Percentiles rank a stretch among this genome's conserved stretches.
phyloP scores from a whole-genome alignment of 2,329 filamentous ascomycete genomes.

The Ophiocordyceps robertsii region DNA sequence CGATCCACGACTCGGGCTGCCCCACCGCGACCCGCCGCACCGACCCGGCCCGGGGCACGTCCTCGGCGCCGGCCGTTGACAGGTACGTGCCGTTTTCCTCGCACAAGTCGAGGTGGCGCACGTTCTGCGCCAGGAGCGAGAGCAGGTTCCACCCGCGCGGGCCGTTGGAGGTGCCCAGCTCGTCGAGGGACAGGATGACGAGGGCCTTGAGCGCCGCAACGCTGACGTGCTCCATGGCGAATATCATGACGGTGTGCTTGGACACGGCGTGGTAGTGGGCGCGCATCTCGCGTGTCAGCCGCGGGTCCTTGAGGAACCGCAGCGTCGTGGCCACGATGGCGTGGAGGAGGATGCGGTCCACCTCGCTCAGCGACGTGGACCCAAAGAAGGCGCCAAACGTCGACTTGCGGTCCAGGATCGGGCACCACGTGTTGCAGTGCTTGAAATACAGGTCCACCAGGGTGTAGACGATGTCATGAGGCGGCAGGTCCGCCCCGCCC shows the following conservation, averaged over 20 bases:
- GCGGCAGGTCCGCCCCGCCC: constrained; percentile 36
- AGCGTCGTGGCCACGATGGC: constrained; percentile 30
- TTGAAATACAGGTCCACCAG: constrained; percentile 50
- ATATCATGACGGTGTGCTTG: constrained; percentile 24
- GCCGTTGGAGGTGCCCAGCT: constrained; percentile 27
- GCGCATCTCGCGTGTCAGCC: constrained; percentile 22
- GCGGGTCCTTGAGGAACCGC: constrained; percentile 25
- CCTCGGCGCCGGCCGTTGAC: constrained; percentile 14
- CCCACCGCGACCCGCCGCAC: constrained; percentile 19
- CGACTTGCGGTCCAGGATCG: constrained; percentile 28
- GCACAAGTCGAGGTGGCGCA: constrained; percentile 24
- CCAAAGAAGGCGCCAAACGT: constrained; percentile 26
- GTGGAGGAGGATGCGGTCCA: constrained; percentile 25
- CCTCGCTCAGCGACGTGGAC: constrained; percentile 23
- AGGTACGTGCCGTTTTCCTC: constrained; percentile 25
- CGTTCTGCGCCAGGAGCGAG: constrained; percentile 23
- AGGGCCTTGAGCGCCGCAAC: constrained; percentile 24
- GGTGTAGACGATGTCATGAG: constrained; percentile 45
- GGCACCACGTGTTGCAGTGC: constrained; percentile 48
- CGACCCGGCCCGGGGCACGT: constrained; percentile 19
- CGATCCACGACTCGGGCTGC: constrained; percentile 28
- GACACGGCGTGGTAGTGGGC: constrained; percentile 25
- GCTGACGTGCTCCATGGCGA: constrained; percentile 27
- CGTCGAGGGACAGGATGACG: constrained; percentile 27
- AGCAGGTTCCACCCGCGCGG: constrained; percentile 28